Conservation (phyloP, 805 yeast genomes). For the Yamadazyma laniorum region DNA sequence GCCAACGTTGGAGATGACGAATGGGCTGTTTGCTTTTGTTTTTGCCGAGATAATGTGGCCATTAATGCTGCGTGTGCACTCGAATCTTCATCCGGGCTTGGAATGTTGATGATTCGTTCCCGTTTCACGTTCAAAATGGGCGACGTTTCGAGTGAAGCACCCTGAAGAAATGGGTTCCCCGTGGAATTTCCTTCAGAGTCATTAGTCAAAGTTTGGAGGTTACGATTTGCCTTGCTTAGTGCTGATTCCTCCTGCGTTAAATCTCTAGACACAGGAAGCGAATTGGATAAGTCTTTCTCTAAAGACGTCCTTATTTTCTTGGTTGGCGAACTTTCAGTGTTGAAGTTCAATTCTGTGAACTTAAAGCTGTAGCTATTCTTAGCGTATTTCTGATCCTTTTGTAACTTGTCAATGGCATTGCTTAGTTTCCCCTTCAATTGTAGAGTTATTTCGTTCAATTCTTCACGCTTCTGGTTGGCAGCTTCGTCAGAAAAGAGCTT, state of each 20-base stretch:
- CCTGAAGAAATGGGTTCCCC: conserved; percentile 1
- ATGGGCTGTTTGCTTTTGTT: no score
- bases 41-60: conserved; percentile 32
- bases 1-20: conserved; percentile 1
- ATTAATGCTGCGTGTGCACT: conserved; percentile 46
- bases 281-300: conserved; percentile 8
- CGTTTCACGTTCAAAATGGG: conserved; percentile 8
- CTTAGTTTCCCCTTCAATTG: conserved; percentile 37
- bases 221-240: conserved; percentile 27
- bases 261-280: background rate
- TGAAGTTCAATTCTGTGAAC: conserved; percentile 31
- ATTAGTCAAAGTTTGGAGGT: conserved; percentile 37
- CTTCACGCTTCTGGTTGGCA: conserved; percentile 22
- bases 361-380: conserved; percentile 21
- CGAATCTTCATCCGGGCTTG: conserved; percentile 38
- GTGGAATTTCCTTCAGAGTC: conserved; percentile 7
- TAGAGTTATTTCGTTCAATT: conserved; percentile 36
- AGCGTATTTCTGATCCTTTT: conserved; percentile 23
- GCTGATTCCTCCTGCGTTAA: conserved; percentile 12
- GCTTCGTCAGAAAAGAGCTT: conserved; percentile 33
- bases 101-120: conserved; percentile 16
- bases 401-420: conserved; percentile 41
- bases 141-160: conserved; percentile 3
- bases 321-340: conserved; percentile 25
- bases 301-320: conserved; percentile 19